Evolutionary conservation across 306 rosid species (phyloP).

Genomic region (Inga oerstediana): DNA sequence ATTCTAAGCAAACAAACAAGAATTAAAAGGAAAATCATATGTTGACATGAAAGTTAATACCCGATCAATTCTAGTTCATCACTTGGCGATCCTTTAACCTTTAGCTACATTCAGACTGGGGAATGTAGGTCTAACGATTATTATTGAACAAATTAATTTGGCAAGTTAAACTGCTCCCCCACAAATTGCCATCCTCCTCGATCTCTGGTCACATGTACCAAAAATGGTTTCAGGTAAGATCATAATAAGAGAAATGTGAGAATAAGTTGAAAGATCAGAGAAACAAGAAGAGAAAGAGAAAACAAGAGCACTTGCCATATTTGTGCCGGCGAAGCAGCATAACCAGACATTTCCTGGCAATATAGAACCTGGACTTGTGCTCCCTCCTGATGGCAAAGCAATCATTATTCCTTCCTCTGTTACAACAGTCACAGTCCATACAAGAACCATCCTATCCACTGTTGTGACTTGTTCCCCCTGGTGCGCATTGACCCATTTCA

Average conservation of each 20-base stretch:
- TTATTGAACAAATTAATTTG: background rate
- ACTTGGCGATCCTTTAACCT: too few species aligned
- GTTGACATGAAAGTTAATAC: constrained; percentile 8
- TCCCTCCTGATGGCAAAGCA: constrained; percentile 40
- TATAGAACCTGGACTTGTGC: constrained; percentile 46
- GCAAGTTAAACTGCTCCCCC: background rate
- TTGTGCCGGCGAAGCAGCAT: constrained; percentile 30
- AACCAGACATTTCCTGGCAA: constrained; percentile 42
- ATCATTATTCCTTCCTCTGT: constrained; percentile 30
- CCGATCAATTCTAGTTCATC: background rate
- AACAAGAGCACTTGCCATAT: constrained; percentile 31
- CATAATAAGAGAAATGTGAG: background rate
- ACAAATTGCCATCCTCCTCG: background rate
- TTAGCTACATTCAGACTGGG: too few species aligned
- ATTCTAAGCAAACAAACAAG: too few species aligned
- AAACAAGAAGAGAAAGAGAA: background rate
- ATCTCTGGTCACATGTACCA: background rate
- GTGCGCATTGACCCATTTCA: constrained; percentile 46
- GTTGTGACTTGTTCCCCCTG: constrained; percentile 15
- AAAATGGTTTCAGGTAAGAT: background rate
- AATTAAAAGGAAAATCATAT: too few species aligned
- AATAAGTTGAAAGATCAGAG: background rate
- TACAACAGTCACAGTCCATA: background rate
- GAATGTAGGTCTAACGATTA: background rate
- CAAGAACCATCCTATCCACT: constrained; percentile 23